phyloP scores from a whole-genome alignment of 139 green algal genomes.

The Tetratostichococcus sp. region DNA sequence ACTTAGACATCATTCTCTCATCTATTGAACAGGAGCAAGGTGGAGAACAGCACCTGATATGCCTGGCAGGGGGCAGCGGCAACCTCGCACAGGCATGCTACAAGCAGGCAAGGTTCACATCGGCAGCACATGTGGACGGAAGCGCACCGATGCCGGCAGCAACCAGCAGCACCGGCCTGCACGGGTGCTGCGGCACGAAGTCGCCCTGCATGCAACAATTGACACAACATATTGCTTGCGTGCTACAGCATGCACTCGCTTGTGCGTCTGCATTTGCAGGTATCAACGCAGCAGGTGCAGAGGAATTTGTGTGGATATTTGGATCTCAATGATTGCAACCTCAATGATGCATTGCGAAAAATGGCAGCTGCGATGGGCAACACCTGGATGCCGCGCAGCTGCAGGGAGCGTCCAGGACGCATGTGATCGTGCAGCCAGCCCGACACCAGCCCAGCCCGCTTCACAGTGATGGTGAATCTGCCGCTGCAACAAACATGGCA shows the following conservation, averaged over 20 bases:
- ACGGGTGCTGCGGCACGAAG: constrained; percentile 5
- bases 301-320: background rate
- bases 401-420: background rate
- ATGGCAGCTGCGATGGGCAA: background rate
- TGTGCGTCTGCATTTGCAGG: background rate
- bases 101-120: background rate
- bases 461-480: constrained; percentile 32
- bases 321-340: background rate
- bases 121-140: background rate
- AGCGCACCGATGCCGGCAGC: constrained; percentile 24
- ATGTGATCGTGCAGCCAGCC: constrained; percentile 21
- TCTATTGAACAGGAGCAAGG: no score
- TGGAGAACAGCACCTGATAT: background rate
- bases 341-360: no score
- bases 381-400: constrained; percentile 6
- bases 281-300: background rate
- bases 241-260: background rate
- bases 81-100: background rate
- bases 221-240: no score
- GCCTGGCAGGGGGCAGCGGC: background rate
- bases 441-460: constrained; percentile 23
- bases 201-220: constrained; percentile 5
- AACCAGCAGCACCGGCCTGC: constrained; percentile 18
- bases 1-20: no score
- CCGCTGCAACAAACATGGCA: background rate